Percentiles rank a stretch among this genome's conserved stretches.
Evolutionary conservation across 2,329 filamentous ascomycete species (phyloP).

Genomic region (Verticillium tricorpus): DNA sequence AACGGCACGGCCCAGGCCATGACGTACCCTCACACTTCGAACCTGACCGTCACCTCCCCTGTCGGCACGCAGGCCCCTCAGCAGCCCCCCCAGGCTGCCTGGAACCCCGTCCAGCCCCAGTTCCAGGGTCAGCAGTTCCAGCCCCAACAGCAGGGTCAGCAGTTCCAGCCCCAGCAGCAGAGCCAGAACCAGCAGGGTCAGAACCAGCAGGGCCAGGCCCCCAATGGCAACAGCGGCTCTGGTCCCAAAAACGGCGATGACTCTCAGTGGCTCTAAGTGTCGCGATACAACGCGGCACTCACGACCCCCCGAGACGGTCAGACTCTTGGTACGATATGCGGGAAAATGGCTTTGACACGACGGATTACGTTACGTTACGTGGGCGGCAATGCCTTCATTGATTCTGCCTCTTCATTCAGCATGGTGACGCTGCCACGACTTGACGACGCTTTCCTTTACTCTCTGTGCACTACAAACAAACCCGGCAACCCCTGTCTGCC

Average conservation of each 20-base stretch:
- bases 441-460: conserved; percentile 32
- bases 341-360: conserved; percentile 2
- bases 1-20: conserved; percentile 14
- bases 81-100: conserved; percentile 8
- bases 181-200: background rate
- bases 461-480: conserved; percentile 18
- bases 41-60: conserved; percentile 25
- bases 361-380: conserved; percentile 7
- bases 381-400: conserved; percentile 6
- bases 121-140: conserved; percentile 10
- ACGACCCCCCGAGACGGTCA: conserved; percentile 4
- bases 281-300: background rate
- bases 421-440: conserved; percentile 32
- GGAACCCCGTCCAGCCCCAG: conserved; percentile 10
- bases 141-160: background rate
- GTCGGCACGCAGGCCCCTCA: conserved; percentile 6
- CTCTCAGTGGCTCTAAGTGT: conserved; percentile 33
- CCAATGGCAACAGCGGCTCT: conserved; percentile 5
- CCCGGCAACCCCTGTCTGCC: conserved; percentile 5
- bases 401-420: conserved; percentile 22
- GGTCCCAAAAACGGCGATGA: conserved; percentile 24
- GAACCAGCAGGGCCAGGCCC: conserved; percentile 2
- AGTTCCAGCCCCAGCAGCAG: background rate
- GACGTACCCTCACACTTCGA: conserved; percentile 25
- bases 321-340: background rate